Evolutionary conservation across 1,284 basidiomycete genomes (phyloP), one percentile per base, ranked within the genome.

Genomic region (Inonotus obliquus): DNA sequence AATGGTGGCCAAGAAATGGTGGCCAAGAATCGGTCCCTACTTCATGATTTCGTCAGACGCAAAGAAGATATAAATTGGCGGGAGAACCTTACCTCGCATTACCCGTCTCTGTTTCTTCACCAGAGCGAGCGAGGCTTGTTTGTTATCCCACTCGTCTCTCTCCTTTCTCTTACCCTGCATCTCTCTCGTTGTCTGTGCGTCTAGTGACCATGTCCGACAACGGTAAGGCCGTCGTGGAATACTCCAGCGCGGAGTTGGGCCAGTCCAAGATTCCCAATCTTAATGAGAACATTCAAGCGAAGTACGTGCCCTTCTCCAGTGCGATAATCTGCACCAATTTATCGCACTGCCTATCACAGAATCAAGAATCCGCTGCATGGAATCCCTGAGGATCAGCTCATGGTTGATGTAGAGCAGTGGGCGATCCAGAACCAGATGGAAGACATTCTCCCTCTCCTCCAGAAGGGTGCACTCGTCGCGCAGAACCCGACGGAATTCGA

Each of bases 401-500:
- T 83, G 68, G 69, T 72, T 11, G 81, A 86, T 64, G 86, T 80
- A n/a, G 78, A 80, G 57, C 67, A 69, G 5, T 90, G 88, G 67
- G 83, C 84, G 17, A 72, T 77, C 45, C 70, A 76, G 51, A 76
- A 84, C 57, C 80, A 77, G 39, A 73, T 88, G 37, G 77, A 68
- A 0, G 79, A 88, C 59, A 70, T 84, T 19, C 70, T 76, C n/a
- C 68, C 79, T 2, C 73, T 79, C 35, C 79, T 88, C 65, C 71
- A 75, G 67, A 84, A 84, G 69, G 87, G 83, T n/a, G 87, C 87
- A 0, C 75, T 89, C 32, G 72, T 88, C 49, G 86, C 87, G 0
- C 84, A 85, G 65, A 76, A 84, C 57, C 78, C 80, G 41, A 67
- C 68, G 68, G 81, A 73, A 5, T 87, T 86, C 68, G 81, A 86